Percentiles rank a stretch among this genome's conserved stretches.
Conservation (phyloP, 441 rosid genomes). For the Isatis lusitanica region DNA sequence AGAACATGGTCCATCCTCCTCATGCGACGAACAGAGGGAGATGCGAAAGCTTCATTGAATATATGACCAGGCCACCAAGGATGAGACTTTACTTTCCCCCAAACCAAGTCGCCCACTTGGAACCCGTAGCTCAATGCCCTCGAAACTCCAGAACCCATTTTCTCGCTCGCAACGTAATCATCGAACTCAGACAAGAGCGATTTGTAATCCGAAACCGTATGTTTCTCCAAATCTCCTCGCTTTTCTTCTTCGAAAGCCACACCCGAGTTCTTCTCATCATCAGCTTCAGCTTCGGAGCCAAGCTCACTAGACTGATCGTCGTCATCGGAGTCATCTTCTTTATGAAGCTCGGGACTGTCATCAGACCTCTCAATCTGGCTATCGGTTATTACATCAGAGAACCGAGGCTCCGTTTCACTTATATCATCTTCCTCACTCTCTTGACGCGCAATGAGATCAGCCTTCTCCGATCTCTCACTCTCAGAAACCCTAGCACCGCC, state of each 20-base stretch:
- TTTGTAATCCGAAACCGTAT: constrained; percentile 38
- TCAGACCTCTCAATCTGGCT: constrained; percentile 18
- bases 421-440: constrained; percentile 11
- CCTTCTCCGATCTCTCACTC: constrained; percentile 21
- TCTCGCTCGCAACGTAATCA: constrained; percentile 84
- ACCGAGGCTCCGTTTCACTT: constrained; percentile 11
- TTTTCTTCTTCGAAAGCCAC: constrained; percentile 23
- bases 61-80: constrained; percentile 99
- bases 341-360: constrained; percentile 8
- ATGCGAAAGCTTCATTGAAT: constrained; percentile 78
- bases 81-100: constrained; percentile 98
- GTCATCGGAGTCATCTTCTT: constrained; percentile 22
- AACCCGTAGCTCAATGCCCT: constrained; percentile 79
- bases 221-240: constrained; percentile 31
- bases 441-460: neutral
- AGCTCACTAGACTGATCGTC: constrained; percentile 26
- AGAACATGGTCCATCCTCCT: constrained; percentile 80
- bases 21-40: constrained; percentile 78
- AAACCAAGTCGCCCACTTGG: constrained; percentile 94
- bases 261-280: constrained; percentile 17
- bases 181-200: constrained; percentile 81
- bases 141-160: constrained; percentile 55
- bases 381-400: neutral
- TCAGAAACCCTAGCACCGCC: constrained; percentile 28
- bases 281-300: constrained; percentile 25